A percentile compares a stretch with the other conserved stretches of the same genome.
phyloP scores from a whole-genome alignment of 495 filamentous ascomycete species.

The Paragyromitra xinjiangensis region DNA sequence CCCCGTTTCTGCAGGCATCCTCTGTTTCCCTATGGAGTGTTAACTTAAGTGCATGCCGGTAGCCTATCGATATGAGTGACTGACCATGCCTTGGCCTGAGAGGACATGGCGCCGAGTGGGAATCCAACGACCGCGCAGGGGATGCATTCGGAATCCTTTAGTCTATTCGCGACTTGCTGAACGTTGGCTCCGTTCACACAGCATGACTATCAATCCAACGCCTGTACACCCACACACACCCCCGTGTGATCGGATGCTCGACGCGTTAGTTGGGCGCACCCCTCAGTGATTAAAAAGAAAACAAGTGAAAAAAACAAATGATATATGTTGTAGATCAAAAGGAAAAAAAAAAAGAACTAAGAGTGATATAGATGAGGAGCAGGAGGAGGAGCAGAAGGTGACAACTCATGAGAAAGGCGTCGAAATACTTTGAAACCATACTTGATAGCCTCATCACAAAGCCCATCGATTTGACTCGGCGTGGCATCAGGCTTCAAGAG shows the following conservation, averaged over 20 bases:
- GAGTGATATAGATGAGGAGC: background rate
- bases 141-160: slow-evolving; percentile 63
- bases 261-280: slow-evolving; percentile 39
- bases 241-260: slow-evolving; percentile 49
- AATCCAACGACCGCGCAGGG: slow-evolving; percentile 75
- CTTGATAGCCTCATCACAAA: slow-evolving; percentile 70
- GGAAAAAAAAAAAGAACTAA: slow-evolving; percentile 9
- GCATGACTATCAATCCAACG: slow-evolving; percentile 52
- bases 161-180: slow-evolving; percentile 63
- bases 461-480: slow-evolving; percentile 65
- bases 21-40: slow-evolving; percentile 62
- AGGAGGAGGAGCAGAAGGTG: background rate
- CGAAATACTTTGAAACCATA: slow-evolving; percentile 66
- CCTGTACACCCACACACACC: slow-evolving; percentile 15
- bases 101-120: slow-evolving; percentile 69
- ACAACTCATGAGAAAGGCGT: slow-evolving; percentile 33
- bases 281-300: slow-evolving; percentile 18
- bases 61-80: slow-evolving; percentile 30
- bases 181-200: slow-evolving; percentile 61
- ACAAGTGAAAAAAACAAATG: slow-evolving; percentile 34
- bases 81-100: slow-evolving; percentile 64
- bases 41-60: slow-evolving; percentile 27
- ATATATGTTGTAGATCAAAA: slow-evolving; percentile 49
- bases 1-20: slow-evolving; percentile 67
- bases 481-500: slow-evolving; percentile 67